Evolutionary conservation across 192 early-diverging fungal genomes (phyloP).

Genomic region (Neocallimastix lanati): DNA sequence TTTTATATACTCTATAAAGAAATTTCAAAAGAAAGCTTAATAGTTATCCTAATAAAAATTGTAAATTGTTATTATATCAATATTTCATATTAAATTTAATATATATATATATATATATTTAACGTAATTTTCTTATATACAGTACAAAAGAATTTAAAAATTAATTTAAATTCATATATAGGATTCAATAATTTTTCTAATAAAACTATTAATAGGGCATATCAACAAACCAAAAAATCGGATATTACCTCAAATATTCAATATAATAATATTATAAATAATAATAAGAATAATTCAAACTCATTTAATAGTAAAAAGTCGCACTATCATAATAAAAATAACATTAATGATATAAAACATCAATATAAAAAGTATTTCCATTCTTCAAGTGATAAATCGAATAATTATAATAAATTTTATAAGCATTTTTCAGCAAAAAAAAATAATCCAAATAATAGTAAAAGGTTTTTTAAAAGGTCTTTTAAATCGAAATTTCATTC

Average conservation of each 20-base stretch:
- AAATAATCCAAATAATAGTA: neutral
- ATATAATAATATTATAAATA: neutral
- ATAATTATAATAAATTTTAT: neutral
- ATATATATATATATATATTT: too few relatives aligned
- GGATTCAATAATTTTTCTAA: neutral
- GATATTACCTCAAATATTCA: neutral
- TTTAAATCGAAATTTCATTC: neutral
- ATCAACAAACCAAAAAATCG: neutral
- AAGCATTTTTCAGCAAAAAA: neutral
- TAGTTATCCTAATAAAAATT: neutral
- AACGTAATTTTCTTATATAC: neutral
- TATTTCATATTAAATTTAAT: too few relatives aligned
- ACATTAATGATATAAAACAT: too few relatives aligned
- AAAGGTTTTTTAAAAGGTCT: neutral
- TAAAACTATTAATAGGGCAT: neutral
- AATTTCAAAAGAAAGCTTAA: neutral
- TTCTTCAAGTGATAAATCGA: too few relatives aligned
- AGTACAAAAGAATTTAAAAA: neutral
- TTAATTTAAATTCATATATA: neutral
- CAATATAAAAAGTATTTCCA: too few relatives aligned
- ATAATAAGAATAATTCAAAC: too few relatives aligned
- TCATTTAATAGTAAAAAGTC: too few relatives aligned
- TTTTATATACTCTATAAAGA: too few relatives aligned
- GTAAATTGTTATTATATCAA: too few relatives aligned
- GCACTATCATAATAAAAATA: too few relatives aligned